Base-by-base conservation (phyloP, 371 early-diverging fungal genomes). In the Mortierella sp. region DNA sequence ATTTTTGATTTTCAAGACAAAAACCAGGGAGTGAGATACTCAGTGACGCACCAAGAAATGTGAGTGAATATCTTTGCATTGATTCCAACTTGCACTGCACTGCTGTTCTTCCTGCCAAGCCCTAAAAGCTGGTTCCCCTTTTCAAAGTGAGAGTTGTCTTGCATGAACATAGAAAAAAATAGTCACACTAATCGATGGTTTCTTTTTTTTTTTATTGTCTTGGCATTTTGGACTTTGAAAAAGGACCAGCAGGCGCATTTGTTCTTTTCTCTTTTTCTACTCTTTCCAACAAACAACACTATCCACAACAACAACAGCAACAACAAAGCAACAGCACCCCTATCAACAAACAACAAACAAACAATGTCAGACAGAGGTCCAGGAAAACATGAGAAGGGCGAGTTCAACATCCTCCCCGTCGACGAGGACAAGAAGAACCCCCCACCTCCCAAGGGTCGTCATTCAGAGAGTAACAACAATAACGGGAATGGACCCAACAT, bases 401-500 rank as follows among this genome's bases (percentile, higher is more conserved):
- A 83, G 79, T 84, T 81, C 75, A 71, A 81, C 50, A 84, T 81
- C 75, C 68, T 84, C 34, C 85, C 85, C 63, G 54, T 84, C 28
- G 85, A 84, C 72, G 81, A 84, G 47, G 74, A 79, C 68, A 84
- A 81, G 54, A 78, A 81, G 75, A 71, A 81, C 68, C 65, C 74
- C 8, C 84, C 81, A 34, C 80, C 84, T 31, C 78, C 84, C 57
- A 58, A 80, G 50, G 75, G 76, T 42, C 75, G 54, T 13, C 77
- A 80, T 26, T 52, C 55, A 21, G 70, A 45, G 19, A 47, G 45
- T 24, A 50, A 44, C 6, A 45, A 55, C 16, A 50, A 44, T 5
- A 45, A 55, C 16, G 73, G 76, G 1, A 57, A 34, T 34, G 80
- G 78, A 3, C 72, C 74, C 8, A 74, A 80, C 73, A 65, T 76